Evolutionary conservation across 2,329 filamentous ascomycete genomes (phyloP).

Genomic region (Cordyceps pruinosa): DNA sequence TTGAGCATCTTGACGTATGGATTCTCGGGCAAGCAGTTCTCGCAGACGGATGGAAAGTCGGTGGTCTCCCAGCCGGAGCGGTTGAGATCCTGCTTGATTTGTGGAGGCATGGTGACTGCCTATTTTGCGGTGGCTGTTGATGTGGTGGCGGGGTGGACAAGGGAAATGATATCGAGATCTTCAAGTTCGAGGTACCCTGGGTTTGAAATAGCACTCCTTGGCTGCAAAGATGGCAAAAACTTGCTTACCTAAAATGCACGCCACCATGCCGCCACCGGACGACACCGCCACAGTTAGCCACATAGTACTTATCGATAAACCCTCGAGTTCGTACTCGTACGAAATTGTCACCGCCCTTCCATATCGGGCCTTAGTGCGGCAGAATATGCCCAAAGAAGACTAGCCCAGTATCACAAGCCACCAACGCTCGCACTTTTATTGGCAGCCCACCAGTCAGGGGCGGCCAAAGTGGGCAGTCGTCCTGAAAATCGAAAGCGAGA

Average conservation of each 20-base stretch:
- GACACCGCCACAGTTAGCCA: neutral
- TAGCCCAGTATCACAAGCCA: constrained; percentile 5
- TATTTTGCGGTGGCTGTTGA: neutral
- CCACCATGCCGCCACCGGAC: neutral
- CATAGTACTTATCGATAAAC: constrained; percentile 4
- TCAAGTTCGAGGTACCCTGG: too few species aligned
- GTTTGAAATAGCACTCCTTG: too few species aligned
- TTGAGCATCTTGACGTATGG: constrained; percentile 99
- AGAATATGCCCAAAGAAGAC: neutral
- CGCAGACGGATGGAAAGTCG: constrained; percentile 81
- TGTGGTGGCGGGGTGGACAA: neutral
- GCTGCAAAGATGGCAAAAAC: neutral
- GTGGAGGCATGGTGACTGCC: constrained; percentile 61
- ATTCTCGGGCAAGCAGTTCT: constrained; percentile 91
- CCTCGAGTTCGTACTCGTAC: constrained; percentile 19
- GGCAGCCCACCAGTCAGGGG: constrained; percentile 13
- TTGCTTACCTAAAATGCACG: constrained; percentile 7
- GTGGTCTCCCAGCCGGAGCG: constrained; percentile 93
- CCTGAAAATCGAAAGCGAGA: constrained; percentile 8
- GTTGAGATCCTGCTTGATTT: constrained; percentile 95
- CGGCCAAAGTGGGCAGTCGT: constrained; percentile 6
- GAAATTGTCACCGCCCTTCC: constrained; percentile 12
- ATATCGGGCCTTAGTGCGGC: neutral
- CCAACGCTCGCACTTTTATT: constrained; percentile 4
- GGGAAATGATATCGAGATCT: neutral